Percentiles rank a stretch among this genome's conserved stretches.
These are phyloP conservation scores for Flaveria brownii DNA, from an alignment of 129 eudicot genomes.

Conservation along the genomic window DNA sequence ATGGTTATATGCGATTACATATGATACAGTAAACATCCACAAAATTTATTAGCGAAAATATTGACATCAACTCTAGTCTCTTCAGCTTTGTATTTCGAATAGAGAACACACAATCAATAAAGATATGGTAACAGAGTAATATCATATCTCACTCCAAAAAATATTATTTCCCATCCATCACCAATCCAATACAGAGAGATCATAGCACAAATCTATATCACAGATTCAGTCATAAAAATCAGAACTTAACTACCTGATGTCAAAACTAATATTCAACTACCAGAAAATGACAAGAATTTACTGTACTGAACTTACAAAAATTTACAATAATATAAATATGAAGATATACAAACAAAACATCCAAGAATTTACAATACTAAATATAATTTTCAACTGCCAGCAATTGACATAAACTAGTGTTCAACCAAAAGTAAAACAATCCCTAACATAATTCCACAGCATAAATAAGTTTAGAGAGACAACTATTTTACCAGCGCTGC, in stretches of 20 bases:
- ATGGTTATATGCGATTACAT: too few species aligned
- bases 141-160: not conserved
- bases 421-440: too few species aligned
- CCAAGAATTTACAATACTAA: too few species aligned
- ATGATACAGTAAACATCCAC: not conserved
- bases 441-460: too few species aligned
- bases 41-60: not conserved
- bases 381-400: too few species aligned
- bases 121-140: not conserved
- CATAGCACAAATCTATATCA: not conserved
- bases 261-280: not conserved
- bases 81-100: too few species aligned
- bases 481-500: conserved; percentile 52
- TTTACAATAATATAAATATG: too few species aligned
- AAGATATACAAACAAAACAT: too few species aligned
- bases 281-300: not conserved
- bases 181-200: not conserved
- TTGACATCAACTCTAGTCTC: not conserved
- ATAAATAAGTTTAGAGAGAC: not conserved
- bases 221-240: not conserved
- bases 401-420: too few species aligned
- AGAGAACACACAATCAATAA: too few species aligned
- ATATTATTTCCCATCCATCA: not conserved
- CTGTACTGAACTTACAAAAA: too few species aligned
- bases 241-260: not conserved